Evolutionary conservation across 495 filamentous ascomycete genomes (phyloP).

Genomic region (Penicillium malachiteum): DNA sequence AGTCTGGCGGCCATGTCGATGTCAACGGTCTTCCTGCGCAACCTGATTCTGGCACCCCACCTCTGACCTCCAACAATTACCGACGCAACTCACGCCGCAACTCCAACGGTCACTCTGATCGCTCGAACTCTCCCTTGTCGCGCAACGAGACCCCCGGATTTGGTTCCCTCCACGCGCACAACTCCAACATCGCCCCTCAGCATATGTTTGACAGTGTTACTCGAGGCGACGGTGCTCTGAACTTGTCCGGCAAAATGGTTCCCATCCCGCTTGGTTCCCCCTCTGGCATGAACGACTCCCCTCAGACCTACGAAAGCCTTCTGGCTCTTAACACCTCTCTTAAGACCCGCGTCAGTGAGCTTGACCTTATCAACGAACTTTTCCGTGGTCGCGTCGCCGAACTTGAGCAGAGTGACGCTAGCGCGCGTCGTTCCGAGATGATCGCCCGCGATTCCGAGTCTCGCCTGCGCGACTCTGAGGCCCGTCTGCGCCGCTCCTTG

Average conservation of each 20-base stretch:
- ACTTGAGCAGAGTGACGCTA: conserved; percentile 75
- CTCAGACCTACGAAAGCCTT: conserved; percentile 77
- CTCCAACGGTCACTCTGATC: conserved; percentile 70
- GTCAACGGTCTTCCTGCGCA: conserved; percentile 56
- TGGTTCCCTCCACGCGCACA: conserved; percentile 55
- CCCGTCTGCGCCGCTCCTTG: conserved; percentile 62
- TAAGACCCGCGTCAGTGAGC: conserved; percentile 87
- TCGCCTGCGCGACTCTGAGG: conserved; percentile 53
- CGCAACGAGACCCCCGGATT: conserved; percentile 79
- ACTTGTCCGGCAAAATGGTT: conserved; percentile 55
- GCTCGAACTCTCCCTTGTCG: conserved; percentile 82
- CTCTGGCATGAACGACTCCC: conserved; percentile 73
- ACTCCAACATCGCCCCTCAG: conserved; percentile 73
- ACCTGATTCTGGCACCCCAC: conserved; percentile 56
- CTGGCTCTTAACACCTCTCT: conserved; percentile 74
- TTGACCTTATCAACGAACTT: conserved; percentile 94
- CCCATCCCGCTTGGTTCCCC: conserved; percentile 61
- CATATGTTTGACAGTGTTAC: conserved; percentile 75
- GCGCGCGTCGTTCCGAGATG: conserved; percentile 60
- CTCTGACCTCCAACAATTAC: conserved; percentile 50
- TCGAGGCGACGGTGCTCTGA: conserved; percentile 62
- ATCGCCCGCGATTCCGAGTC: conserved; percentile 57
- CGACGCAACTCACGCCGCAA: conserved; percentile 71
- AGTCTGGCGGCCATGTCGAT: conserved; percentile 53
- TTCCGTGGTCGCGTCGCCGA: conserved; percentile 87